Base-by-base conservation (phyloP, 148 eudicot genomes). In the Dysphania ambrosioides region DNA sequence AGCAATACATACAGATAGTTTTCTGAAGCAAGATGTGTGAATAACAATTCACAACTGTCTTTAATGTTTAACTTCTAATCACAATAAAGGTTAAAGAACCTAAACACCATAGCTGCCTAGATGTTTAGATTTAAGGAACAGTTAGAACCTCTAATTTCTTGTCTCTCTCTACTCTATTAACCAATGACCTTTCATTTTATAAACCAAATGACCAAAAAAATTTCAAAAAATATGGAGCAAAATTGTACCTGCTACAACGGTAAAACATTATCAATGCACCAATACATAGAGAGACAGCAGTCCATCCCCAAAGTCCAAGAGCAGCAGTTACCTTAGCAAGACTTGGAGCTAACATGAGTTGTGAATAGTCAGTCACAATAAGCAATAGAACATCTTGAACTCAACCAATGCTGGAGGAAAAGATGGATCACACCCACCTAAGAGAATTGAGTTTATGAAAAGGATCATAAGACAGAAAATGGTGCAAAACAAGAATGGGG, bases 231-330 rank as follows among this genome's bases (percentile, higher is more conserved):
- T 42, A 61, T 15, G 75, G 63, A 68, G 70, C 30, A 79, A 67
- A 73, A 67, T 57, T 32, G 32, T 87, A 93, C 98, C 98, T 93
- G 79, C 93, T 87, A 81, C 93, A 88, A 24, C 81, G 96, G 64
- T 77, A 75, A 40, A 93, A 80, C 98, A 90, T 89, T 66, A 93
- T 60, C 75, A 93, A 77, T 27, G 91, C 82, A 79, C 77, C 85
- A 82, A 85, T 66, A 71, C 84, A 87, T 10, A 90, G 36, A 66
- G 93, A 86, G 74, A 91, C 90, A 73, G 80, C 88, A 26, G 84
- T 82, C 98, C 98, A 93, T 47, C 91, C 96, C 98, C 98, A 90
- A 81, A 93, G 89, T 68, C 88, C 98, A 72, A 93, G 77, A 73
- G 78, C 81, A 71, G 96, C 96, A 77, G 96, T 93, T 67, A 93